Base-by-base conservation (phyloP, 129 eudicot genomes). In the Dittrichia graveolens region DNA sequence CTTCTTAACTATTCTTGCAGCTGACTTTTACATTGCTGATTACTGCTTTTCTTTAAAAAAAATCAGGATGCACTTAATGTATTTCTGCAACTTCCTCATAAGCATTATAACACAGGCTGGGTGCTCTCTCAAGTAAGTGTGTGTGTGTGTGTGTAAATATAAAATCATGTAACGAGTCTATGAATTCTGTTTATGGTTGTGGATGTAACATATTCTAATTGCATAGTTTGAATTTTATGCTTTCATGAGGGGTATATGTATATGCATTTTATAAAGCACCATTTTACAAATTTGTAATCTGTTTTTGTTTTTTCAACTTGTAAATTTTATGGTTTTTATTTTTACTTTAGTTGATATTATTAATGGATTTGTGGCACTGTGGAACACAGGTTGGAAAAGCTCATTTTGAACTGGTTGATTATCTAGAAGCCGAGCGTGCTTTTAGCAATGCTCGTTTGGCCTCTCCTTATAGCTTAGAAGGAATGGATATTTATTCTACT, bases 41-140 rank as follows among this genome's bases (percentile, higher is more conserved):
- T 55, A 60, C 4, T 41, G n/a, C 24, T 50, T 65, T 44, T 64
- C 72, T 70, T 82, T 11, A n/a, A n/a, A 59, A 52, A 39, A 61
- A 61, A 14, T 62, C 87, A 95, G 99, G 99, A 91, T 52, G 99
- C 99, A 16, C 85, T 95, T 79, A 89, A 85, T 80, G 79, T 84
- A 65, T 95, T 83, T 80, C 76, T 81, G 13, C 90, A 91, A 80
- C 97, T 95, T 61, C 96, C 99, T 1, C 84, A 80, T 57, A 95
- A 86, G 69, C 99, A 95, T 67, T 95, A 95, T 67, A 86, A 88
- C 70, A 91, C 99, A 11, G 91, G 89, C 58, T 95, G 99, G 99
- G 99, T 95, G 77, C 97, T 90, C 79, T 88, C 96, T 58, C 99
- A 95, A 96, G 99, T 91, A 55, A 7, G 35, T 16, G 15, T 64